Evolutionary conservation across 2,329 filamentous ascomycete genomes (phyloP).

Genomic region (Arthrobotrys iridis): DNA sequence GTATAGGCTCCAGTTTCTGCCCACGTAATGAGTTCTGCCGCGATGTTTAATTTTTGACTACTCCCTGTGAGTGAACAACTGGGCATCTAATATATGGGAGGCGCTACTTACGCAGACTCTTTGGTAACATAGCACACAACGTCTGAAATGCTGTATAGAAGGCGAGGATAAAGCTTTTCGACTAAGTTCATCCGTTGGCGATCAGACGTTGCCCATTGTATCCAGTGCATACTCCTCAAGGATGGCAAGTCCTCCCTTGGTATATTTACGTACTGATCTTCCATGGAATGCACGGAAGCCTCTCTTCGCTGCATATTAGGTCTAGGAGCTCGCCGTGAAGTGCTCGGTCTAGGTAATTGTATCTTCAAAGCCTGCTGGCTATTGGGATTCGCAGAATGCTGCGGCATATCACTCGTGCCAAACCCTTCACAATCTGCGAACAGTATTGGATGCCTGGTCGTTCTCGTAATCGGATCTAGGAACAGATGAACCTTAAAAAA

Average conservation of each 20-base stretch:
- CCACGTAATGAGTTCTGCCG: not conserved
- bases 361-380: too few species aligned
- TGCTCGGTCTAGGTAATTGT: too few species aligned
- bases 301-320: too few species aligned
- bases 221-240: too few species aligned
- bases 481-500: not conserved
- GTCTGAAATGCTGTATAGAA: conserved; percentile 3
- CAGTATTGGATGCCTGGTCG: not conserved
- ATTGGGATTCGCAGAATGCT: not conserved
- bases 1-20: not conserved
- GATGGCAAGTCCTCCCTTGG: too few species aligned
- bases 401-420: not conserved
- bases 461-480: not conserved
- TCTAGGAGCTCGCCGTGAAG: too few species aligned
- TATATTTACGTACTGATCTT: too few species aligned
- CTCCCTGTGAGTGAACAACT: too few species aligned
- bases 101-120: not conserved
- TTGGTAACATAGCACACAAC: not conserved
- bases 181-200: not conserved
- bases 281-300: too few species aligned
- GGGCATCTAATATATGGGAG: too few species aligned
- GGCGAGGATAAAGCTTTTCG: conserved; percentile 3
- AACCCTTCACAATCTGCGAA: conserved; percentile 7
- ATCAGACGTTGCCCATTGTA: too few species aligned
- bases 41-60: not conserved